phyloP scores from a whole-genome alignment of 2,329 filamentous ascomycete genomes.

The Rasamsonia emersonii region DNA sequence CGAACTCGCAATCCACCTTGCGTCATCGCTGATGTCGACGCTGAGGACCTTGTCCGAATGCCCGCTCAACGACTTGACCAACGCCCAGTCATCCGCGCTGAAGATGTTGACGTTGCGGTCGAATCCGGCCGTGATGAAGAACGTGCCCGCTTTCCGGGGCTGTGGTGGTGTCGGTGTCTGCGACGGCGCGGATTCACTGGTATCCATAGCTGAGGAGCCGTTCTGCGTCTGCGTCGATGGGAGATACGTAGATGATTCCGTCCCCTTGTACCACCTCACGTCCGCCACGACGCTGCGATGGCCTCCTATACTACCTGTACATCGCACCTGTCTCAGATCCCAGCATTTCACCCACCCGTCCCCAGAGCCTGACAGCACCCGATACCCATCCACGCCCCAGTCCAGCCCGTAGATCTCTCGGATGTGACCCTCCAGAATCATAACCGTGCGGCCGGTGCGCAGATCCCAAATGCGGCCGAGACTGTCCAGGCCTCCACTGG shows the following conservation, averaged over 20 bases:
- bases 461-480: slow-evolving; percentile 95
- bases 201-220: slow-evolving; percentile 41
- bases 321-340: slow-evolving; percentile 85
- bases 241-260: slow-evolving; percentile 61
- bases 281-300: slow-evolving; percentile 90
- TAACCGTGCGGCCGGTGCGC: slow-evolving; percentile 82
- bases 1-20: slow-evolving; percentile 86
- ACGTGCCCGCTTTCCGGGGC: slow-evolving; percentile 83
- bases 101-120: slow-evolving; percentile 94
- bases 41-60: slow-evolving; percentile 90
- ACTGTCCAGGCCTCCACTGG: slow-evolving; percentile 87
- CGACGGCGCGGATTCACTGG: slow-evolving; percentile 8
- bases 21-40: slow-evolving; percentile 77
- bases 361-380: slow-evolving; percentile 84
- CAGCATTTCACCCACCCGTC: slow-evolving; percentile 98
- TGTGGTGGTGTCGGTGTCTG: slow-evolving; percentile 23
- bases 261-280: slow-evolving; percentile 84
- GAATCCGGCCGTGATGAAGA: slow-evolving; percentile 84
- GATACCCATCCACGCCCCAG: slow-evolving; percentile 84
- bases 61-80: slow-evolving; percentile 78
- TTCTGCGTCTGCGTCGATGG: slow-evolving; percentile 56
- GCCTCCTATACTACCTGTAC: slow-evolving; percentile 76
- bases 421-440: slow-evolving; percentile 90
- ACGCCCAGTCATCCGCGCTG: slow-evolving; percentile 90
- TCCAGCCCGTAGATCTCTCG: slow-evolving; percentile 89